phyloP scores from a whole-genome alignment of 2,329 filamentous ascomycete species.

The Fusarium sp. region DNA sequence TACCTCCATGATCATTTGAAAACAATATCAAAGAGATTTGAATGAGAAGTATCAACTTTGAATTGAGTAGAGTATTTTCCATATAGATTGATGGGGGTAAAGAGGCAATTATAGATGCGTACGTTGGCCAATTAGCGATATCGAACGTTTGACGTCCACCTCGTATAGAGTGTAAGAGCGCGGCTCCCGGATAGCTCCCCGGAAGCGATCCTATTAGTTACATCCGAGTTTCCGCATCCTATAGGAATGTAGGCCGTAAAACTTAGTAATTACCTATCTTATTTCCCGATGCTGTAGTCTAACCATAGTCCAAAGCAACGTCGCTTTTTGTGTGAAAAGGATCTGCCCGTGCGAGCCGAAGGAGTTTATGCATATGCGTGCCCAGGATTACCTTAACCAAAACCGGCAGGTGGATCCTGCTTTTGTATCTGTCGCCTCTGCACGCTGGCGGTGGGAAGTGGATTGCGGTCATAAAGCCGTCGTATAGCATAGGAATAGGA shows the following conservation, averaged over 20 bases:
- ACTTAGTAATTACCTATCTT: too few species aligned
- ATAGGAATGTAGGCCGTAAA: not conserved
- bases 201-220: not conserved
- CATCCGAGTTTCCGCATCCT: not conserved
- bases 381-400: conserved; percentile 6
- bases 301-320: not conserved
- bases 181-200: not conserved
- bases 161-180: not conserved
- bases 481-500: conserved; percentile 12
- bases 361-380: not conserved
- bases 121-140: not conserved
- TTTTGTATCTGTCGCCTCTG: not conserved
- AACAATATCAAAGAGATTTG: too few species aligned
- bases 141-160: not conserved
- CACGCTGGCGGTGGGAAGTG: not conserved
- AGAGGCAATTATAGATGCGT: too few species aligned
- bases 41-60: too few species aligned
- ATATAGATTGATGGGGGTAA: too few species aligned
- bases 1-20: too few species aligned
- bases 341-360: conserved; percentile 1
- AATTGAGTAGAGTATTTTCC: too few species aligned
- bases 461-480: not conserved
- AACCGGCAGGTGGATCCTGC: conserved; percentile 15
- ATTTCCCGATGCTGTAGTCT: not conserved
- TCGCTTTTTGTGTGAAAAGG: not conserved